Base-by-base conservation (phyloP, 1,139 yeast genomes). In the Kodamaea plutei region DNA sequence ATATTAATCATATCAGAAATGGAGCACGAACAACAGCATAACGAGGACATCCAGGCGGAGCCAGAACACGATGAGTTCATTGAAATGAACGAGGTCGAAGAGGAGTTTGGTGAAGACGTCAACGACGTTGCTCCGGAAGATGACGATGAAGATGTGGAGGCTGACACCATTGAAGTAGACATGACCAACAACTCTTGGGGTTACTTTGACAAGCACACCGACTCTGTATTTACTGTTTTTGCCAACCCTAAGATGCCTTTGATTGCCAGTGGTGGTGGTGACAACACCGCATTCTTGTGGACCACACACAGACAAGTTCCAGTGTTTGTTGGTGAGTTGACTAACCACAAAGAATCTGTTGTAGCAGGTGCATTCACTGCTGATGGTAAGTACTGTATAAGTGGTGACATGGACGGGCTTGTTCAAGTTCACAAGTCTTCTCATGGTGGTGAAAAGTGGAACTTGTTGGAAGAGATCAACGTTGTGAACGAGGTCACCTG, bases 331-430 rank as follows among this genome's bases (percentile, higher is more conserved):
- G 79, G 84, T 24, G 80, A 82, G 46, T 63, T 89, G 30, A 64
- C 62, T 33, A 88, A 89, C 10, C 95, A 87, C 57, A 80, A 79
- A 25, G 99, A 91, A 53, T 83, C 95, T 17, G 94, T 91, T 7
- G 74, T 87, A 31, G 69, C 88, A 7, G 91, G 93, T 29, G 85
- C 79, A 0, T 91, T 93, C 57, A 80, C 95, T 1, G 59, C 65
- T 23, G 94, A 87, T 46, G 98, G 98, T 15, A 69, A 75, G 29
- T 87, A 65, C 50, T 67, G 84, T 25, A 73, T 91, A 7, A 83
- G 96, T 6, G 97, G 91, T 28, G 98, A 93, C 56, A 91, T 91
- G 99, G 79, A 78, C 31, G 98, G 98, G 34, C 77, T 77, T 44
- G 67, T 91, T 22, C 71, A 85, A 44, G 79, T 88, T 9, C 85